Base-by-base conservation (phyloP, 352 stramenopile species). In the Halophytophthora polymorphica region DNA sequence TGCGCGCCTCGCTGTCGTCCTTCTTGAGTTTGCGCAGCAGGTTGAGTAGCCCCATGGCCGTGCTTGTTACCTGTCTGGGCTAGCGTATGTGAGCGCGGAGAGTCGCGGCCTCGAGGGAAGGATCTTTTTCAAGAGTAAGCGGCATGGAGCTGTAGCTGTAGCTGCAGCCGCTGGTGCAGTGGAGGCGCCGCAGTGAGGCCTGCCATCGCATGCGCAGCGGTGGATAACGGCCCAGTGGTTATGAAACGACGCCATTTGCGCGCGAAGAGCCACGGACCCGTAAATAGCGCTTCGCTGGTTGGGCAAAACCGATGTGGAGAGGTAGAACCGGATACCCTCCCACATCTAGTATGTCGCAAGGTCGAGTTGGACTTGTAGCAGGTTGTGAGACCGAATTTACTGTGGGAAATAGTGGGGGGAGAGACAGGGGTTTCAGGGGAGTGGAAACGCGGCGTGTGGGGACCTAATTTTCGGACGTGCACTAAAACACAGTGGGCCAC, bases 11-110 rank as follows among this genome's bases (percentile, higher is more conserved):
- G 54, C 93, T 90, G 61, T 98, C 92, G 45, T 89, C 83, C 59
- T 94, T 95, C 77, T 98, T 98, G 46, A 98, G 86, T 78, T 98
- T 98, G 29, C 93, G 86, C 35, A 98, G 71, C 47, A 98, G 80
- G 46, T 87, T 96, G 47, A 98, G 66, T 17, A 98, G 81, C 18
- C 91, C 91, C 93, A 97, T 97, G 44, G 19, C 64, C 37, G 49
- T 25, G 12, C 43, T 15, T 17, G 25, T 33, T 48, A 38, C 40
- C 17, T 36, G 17, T 46, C 29, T 19, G 25, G 34, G 25, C 21
- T 31, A 50, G 17, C 12, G 54, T 33, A 43, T 36, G 15, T 29
- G 39, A 50, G 38, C 51, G 34, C 23, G 49, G 47, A 37, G 49
- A 55, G 45, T 56, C 45, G 45, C 51, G 47, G 49, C n/a, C n/a